Evolutionary conservation across 2,329 filamentous ascomycete species (phyloP), one percentile per base, ranked within the genome.

Genomic region (Neophaeococcomyces mojaviensis): DNA sequence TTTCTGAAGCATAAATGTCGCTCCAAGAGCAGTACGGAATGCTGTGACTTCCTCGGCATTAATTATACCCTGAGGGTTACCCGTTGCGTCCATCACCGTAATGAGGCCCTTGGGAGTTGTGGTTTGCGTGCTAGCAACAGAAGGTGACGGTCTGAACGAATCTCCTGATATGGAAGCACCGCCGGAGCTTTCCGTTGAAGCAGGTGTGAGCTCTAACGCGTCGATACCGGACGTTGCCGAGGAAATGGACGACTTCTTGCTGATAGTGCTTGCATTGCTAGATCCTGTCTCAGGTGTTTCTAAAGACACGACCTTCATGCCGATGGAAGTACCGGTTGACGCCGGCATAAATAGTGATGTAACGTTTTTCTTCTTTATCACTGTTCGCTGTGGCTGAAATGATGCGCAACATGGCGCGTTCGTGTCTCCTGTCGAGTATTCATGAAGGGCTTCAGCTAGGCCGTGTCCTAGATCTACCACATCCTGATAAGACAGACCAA

Each of bases 301-400:
- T 12, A 81, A 61, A 8, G 77, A 80, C 34, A 84, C 74, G 34
- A 84, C 77, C 60, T 84, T 84, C 51, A 84, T 75, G 4, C 80
- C 81, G 15, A 81, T 68, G 2, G 75, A 73, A 33, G 72, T 70
- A 24, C 75, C 73, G 12, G 76, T 78, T 32, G 71, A 79, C 10
- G 79, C 79, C 2, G 82, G 81, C 78, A 84, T 82, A 63, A 84
- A 82, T 8, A 84, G 66, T 3, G 78, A 82, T 1, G 76, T 79
- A 26, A 73, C 72, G 3, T 79, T 79, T 69, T 80, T 73, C 42
- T 73, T 73, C 43, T 76, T 77, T 43, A 84, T 71, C 2, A 73
- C 68, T 1, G 78, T 82, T 33, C 79, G 70, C 47, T 75, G 71
- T 1, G 80, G 80, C 50, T 85, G 81, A 50, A 77, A 81, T 8